phyloP scores from a whole-genome alignment of 176 grass and related monocot species.

The Aegilops longissima region DNA sequence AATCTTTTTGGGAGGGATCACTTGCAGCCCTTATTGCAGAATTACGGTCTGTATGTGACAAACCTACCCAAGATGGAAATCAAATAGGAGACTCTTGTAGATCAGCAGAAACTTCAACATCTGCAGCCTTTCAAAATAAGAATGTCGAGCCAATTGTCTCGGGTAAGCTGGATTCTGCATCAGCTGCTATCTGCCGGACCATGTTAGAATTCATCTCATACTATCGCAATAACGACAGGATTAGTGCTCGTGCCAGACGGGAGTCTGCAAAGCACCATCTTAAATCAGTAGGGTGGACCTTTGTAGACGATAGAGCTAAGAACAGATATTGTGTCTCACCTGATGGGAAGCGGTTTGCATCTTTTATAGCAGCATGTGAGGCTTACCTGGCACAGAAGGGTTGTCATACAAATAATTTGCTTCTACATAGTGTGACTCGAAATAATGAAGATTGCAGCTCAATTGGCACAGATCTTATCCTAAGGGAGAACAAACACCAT shows the following conservation, averaged over 20 bases:
- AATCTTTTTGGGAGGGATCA: conserved; percentile 48
- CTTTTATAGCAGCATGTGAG: conserved; percentile 64
- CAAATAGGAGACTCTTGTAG: background rate
- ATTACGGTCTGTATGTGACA: conserved; percentile 45
- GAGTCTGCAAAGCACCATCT: conserved; percentile 48
- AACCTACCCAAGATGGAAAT: conserved; percentile 12
- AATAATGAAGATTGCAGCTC: background rate
- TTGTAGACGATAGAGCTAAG: conserved; percentile 32
- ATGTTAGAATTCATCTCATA: conserved; percentile 52
- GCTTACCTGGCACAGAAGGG: conserved; percentile 35
- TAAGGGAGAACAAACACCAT: conserved; percentile 1
- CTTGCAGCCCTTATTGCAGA: conserved; percentile 39
- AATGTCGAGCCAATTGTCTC: conserved; percentile 17
- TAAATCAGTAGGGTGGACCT: conserved; percentile 53
- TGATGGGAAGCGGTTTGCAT: conserved; percentile 46
- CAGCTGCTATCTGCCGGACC: conserved; percentile 11
- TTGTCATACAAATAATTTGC: conserved; percentile 2
- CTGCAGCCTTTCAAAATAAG: background rate
- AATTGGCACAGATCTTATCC: conserved; percentile 14
- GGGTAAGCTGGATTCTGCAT: conserved; percentile 26
- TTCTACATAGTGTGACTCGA: background rate
- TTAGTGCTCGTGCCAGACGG: conserved; percentile 28
- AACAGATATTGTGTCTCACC: conserved; percentile 57
- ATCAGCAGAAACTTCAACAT: conserved; percentile 14
- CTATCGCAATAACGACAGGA: conserved; percentile 29